These are phyloP conservation scores for Exserohilum rostratum DNA, from an alignment of 2,329 filamentous ascomycete species.

Conservation along the genomic window DNA sequence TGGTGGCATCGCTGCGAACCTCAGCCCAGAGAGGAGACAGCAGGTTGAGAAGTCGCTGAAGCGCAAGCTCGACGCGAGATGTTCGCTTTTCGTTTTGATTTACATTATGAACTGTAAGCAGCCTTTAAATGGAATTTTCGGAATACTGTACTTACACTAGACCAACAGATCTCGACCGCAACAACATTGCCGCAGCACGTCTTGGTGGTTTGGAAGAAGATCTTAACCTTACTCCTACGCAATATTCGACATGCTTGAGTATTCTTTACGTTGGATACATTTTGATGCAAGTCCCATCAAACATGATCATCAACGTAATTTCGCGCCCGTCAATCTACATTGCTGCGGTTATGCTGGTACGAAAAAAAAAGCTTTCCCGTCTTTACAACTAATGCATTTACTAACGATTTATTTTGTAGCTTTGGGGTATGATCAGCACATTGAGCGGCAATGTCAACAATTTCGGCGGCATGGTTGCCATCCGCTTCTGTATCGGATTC, in stretches of 20 bases:
- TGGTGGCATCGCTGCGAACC: slow-evolving; percentile 27
- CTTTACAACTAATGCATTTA: not conserved
- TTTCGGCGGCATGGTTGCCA: slow-evolving; percentile 47
- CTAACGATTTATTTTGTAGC: not conserved
- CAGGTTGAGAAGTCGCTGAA: slow-evolving; percentile 45
- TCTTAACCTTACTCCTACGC: slow-evolving; percentile 35
- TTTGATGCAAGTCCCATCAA: slow-evolving; percentile 47
- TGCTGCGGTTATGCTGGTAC: slow-evolving; percentile 41
- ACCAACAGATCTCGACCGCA: slow-evolving; percentile 22
- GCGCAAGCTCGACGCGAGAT: slow-evolving; percentile 42
- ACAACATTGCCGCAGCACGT: slow-evolving; percentile 46
- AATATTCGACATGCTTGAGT: slow-evolving; percentile 44
- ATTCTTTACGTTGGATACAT: slow-evolving; percentile 36
- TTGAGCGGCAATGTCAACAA: slow-evolving; percentile 40
- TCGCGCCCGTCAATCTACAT: slow-evolving; percentile 46
- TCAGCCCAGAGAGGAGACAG: slow-evolving; percentile 38
- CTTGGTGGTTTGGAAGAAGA: slow-evolving; percentile 43
- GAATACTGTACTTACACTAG: not conserved
- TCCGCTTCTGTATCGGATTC: slow-evolving; percentile 48
- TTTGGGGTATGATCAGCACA: slow-evolving; percentile 50
- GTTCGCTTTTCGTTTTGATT: slow-evolving; percentile 43
- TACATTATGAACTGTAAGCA: slow-evolving; percentile 44
- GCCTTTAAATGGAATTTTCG: not conserved
- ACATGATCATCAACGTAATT: slow-evolving; percentile 52
- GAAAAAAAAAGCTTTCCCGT: not conserved